Evolutionary conservation across 164 flowering plant species (phyloP).

Genomic region (Santalum album): DNA sequence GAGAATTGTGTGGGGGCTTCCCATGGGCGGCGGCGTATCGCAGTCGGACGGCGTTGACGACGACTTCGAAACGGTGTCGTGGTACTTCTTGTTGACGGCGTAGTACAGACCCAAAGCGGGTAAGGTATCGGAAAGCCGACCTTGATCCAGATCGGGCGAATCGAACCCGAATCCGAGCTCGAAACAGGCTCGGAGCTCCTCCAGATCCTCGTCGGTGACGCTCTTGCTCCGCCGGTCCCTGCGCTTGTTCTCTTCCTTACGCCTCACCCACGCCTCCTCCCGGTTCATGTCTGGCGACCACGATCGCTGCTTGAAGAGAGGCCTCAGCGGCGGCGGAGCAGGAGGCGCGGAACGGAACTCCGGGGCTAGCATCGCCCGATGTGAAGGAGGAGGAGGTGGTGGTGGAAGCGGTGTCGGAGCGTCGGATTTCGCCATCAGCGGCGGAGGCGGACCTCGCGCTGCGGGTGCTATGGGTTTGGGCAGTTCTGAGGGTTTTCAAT

Average conservation of each 20-base stretch:
- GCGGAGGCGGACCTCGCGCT: too few species aligned
- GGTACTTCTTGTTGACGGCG: slow-evolving; percentile 33
- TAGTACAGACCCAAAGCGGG: slow-evolving; percentile 41
- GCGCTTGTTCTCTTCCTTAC: neutral
- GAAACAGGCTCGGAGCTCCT: neutral
- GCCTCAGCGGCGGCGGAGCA: neutral
- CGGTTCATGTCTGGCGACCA: neutral
- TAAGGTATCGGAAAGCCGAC: slow-evolving; percentile 31
- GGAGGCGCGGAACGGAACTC: too few species aligned
- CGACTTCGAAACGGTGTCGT: slow-evolving; percentile 16
- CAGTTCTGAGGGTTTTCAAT: too few species aligned
- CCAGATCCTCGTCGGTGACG: neutral
- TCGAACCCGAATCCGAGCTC: slow-evolving; percentile 18
- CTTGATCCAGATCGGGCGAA: slow-evolving; percentile 34
- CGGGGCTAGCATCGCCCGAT: too few species aligned
- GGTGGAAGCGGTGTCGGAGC: neutral
- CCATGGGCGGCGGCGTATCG: slow-evolving; percentile 22
- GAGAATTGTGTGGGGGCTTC: slow-evolving; percentile 20
- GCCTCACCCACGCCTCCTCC: neutral
- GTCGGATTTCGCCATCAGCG: too few species aligned
- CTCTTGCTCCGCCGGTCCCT: neutral
- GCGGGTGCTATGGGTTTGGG: too few species aligned
- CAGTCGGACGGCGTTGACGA: slow-evolving; percentile 18
- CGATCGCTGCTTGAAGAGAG: neutral
- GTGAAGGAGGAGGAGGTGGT: neutral